Percentiles rank a stretch among this genome's conserved stretches.
These are phyloP conservation scores for Pyrenula massariospora DNA, from an alignment of 495 filamentous ascomycete species.

Conservation along the genomic window DNA sequence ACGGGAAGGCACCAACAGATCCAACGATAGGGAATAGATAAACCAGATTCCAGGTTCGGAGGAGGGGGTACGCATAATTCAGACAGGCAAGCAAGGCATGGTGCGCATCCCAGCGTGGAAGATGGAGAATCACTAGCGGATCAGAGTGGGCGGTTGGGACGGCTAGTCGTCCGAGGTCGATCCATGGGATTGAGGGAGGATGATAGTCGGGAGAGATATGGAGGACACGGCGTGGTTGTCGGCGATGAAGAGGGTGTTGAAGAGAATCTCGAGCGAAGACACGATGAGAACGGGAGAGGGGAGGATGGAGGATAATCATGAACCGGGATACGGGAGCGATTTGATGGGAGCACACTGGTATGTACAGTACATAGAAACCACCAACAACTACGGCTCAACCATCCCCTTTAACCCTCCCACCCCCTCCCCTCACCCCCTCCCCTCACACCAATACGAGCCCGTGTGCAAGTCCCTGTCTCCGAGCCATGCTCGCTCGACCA, in stretches of 20 bases:
- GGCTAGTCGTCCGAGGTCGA: neutral
- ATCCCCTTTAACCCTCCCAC: too few relatives aligned
- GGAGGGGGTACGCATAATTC: neutral
- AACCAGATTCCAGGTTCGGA: neutral
- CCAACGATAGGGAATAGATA: neutral
- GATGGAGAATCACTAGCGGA: neutral
- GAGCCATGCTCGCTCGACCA: too few relatives aligned
- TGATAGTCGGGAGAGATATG: neutral
- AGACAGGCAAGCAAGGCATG: neutral
- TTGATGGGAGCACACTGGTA: too few relatives aligned
- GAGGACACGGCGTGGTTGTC: neutral
- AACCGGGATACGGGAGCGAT: too few relatives aligned
- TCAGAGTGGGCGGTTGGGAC: neutral
- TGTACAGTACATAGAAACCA: too few relatives aligned
- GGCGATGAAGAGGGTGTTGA: neutral
- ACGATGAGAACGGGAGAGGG: neutral
- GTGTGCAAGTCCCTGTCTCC: too few relatives aligned
- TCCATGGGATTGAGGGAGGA: neutral
- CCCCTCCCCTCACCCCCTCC: too few relatives aligned
- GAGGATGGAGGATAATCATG: neutral
- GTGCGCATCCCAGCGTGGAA: neutral
- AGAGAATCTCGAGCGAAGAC: neutral
- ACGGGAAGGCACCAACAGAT: neutral
- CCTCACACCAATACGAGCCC: too few relatives aligned
- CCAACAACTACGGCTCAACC: too few relatives aligned